phyloP scores from a whole-genome alignment of 164 flowering plant species.

The Kingdonia uniflora region DNA sequence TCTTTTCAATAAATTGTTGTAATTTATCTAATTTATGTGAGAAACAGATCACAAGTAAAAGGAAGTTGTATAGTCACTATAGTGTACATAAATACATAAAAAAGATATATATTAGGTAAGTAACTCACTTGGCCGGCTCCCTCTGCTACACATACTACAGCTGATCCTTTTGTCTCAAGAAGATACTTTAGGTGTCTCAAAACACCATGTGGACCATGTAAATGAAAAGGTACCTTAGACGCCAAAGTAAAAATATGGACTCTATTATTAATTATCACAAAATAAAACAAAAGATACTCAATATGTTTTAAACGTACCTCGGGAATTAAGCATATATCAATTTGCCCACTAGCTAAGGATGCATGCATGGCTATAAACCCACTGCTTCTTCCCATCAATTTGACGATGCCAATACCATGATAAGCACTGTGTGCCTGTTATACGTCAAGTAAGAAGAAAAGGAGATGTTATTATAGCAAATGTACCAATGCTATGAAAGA shows the following conservation, averaged over 20 bases:
- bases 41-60: too few species aligned
- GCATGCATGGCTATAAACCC: slow-evolving; percentile 97
- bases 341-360: slow-evolving; percentile 87
- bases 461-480: neutral
- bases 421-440: slow-evolving; percentile 91
- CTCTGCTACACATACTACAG: slow-evolving; percentile 88
- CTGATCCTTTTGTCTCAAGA: slow-evolving; percentile 80
- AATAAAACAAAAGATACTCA: neutral
- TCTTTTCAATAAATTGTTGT: too few species aligned
- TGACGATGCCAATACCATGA: slow-evolving; percentile 87
- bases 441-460: neutral
- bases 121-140: slow-evolving; percentile 85
- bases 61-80: too few species aligned
- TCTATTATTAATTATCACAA: too few species aligned
- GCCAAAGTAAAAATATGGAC: neutral
- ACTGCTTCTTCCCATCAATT: slow-evolving; percentile 94
- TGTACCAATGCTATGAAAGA: too few species aligned
- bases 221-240: slow-evolving; percentile 52
- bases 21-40: too few species aligned
- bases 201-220: slow-evolving; percentile 80
- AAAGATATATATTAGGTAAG: neutral
- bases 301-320: slow-evolving; percentile 38
- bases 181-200: slow-evolving; percentile 50
- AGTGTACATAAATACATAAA: neutral
- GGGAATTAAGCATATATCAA: slow-evolving; percentile 85